Conservation (phyloP, 2,329 filamentous ascomycete species). For the Aureobasidium subglaciale region DNA sequence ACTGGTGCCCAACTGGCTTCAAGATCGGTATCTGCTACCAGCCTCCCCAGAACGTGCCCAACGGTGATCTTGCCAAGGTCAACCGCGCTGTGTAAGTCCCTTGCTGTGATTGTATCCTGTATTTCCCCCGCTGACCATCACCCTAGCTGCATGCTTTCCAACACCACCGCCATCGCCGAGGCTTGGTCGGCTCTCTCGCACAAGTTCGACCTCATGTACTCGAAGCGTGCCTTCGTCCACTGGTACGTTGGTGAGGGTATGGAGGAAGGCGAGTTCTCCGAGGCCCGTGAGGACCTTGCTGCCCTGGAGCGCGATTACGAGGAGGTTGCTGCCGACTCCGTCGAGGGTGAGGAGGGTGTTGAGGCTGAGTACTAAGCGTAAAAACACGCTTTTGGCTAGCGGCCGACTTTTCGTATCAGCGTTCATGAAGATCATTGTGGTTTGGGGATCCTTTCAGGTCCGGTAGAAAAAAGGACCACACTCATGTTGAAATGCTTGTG, state of each 20-base stretch:
- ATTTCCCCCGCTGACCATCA: background rate
- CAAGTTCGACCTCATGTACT: constrained; percentile 99
- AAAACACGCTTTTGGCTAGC: constrained; percentile 12
- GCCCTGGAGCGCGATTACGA: constrained; percentile 98
- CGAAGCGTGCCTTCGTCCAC: constrained; percentile 99
- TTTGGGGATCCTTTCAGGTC: constrained; percentile 14
- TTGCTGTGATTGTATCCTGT: too few species aligned
- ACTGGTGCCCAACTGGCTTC: constrained; percentile 99
- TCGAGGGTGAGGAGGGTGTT: constrained; percentile 75
- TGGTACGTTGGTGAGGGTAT: constrained; percentile 99
- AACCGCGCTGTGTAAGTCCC: constrained; percentile 87
- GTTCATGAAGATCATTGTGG: constrained; percentile 17
- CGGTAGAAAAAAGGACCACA: constrained; percentile 17
- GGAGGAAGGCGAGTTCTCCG: constrained; percentile 99
- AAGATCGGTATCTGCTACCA: constrained; percentile 99
- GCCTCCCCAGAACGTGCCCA: constrained; percentile 89
- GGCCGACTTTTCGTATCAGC: constrained; percentile 17
- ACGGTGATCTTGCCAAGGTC: constrained; percentile 95
- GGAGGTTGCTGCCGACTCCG: constrained; percentile 91
- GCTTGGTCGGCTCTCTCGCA: constrained; percentile 92
- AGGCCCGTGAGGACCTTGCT: constrained; percentile 96
- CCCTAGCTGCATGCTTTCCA: constrained; percentile 87
- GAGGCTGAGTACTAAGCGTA: constrained; percentile 81
- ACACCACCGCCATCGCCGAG: constrained; percentile 97
- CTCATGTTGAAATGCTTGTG: constrained; percentile 17